These are phyloP conservation scores for Phyllostachys edulis DNA, from an alignment of 176 grass and related monocot species.

Conservation along the genomic window DNA sequence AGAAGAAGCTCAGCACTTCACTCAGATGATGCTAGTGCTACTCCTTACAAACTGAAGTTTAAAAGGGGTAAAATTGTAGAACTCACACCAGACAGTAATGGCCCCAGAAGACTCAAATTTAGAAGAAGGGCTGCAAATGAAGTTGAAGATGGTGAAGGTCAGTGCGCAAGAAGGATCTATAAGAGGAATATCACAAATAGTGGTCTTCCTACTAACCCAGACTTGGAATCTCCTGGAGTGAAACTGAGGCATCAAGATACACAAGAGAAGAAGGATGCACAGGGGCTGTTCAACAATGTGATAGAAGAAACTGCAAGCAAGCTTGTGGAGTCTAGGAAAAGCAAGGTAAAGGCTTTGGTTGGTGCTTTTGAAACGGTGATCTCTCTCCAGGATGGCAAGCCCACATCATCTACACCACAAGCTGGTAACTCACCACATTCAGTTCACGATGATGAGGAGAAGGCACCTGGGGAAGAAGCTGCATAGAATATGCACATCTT, in stretches of 20 bases:
- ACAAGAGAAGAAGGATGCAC: slow-evolving; percentile 78
- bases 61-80: slow-evolving; percentile 81
- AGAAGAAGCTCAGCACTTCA: slow-evolving; percentile 37
- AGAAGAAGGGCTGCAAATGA: slow-evolving; percentile 62
- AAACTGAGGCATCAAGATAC: slow-evolving; percentile 71
- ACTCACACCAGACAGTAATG: slow-evolving; percentile 52
- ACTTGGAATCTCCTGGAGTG: slow-evolving; percentile 48
- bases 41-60: slow-evolving; percentile 80
- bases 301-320: slow-evolving; percentile 95
- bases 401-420: slow-evolving; percentile 48
- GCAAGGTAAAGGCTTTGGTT: slow-evolving; percentile 94
- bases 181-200: slow-evolving; percentile 45
- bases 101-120: slow-evolving; percentile 68
- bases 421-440: slow-evolving; percentile 28
- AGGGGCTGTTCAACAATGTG: slow-evolving; percentile 91
- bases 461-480: slow-evolving; percentile 25
- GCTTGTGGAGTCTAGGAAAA: slow-evolving; percentile 88
- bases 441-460: slow-evolving; percentile 19
- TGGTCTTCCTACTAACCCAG: slow-evolving; percentile 21
- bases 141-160: slow-evolving; percentile 35
- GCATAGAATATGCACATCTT: slow-evolving; percentile 7
- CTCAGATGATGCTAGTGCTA: slow-evolving; percentile 43
- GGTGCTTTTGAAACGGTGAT: slow-evolving; percentile 98
- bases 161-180: slow-evolving; percentile 43
- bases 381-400: slow-evolving; percentile 82